These are phyloP conservation scores for Thermochaetoides thermophila DNA, from an alignment of 495 filamentous ascomycete genomes.

Conservation along the genomic window DNA sequence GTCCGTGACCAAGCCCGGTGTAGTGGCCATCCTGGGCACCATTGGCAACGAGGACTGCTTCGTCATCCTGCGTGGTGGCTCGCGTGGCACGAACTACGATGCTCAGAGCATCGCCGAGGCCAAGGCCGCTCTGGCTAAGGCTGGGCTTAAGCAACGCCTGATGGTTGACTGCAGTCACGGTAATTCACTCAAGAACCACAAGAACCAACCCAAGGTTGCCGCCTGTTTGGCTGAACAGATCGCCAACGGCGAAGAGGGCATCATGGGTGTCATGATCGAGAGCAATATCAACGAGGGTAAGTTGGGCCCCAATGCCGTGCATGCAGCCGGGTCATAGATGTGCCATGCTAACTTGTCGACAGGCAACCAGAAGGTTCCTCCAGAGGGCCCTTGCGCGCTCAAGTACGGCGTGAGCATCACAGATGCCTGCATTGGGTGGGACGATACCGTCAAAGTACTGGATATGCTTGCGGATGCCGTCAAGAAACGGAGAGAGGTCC, in stretches of 20 bases:
- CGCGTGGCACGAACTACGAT: constrained; percentile 88
- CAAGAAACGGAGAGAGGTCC: constrained; percentile 46
- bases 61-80: constrained; percentile 90
- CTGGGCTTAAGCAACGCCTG: constrained; percentile 43
- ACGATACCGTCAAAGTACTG: constrained; percentile 75
- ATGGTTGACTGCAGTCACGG: constrained; percentile 99
- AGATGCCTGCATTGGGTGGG: constrained; percentile 92
- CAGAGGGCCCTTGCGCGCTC: constrained; percentile 74
- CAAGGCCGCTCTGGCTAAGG: constrained; percentile 19
- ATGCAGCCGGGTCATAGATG: too few species aligned
- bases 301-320: constrained; percentile 1
- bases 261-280: constrained; percentile 99
- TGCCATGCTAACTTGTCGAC: constrained; percentile 6
- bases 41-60: constrained; percentile 97
- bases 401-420: constrained; percentile 96
- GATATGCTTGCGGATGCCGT: constrained; percentile 70
- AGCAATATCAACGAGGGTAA: constrained; percentile 87
- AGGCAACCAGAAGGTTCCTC: constrained; percentile 85
- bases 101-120: constrained; percentile 50
- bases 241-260: constrained; percentile 63
- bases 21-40: constrained; percentile 91
- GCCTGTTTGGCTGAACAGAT: constrained; percentile 71
- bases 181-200: constrained; percentile 92
- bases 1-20: constrained; percentile 92
- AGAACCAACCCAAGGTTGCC: constrained; percentile 94